Percentiles rank a stretch among this genome's conserved stretches.
These are phyloP conservation scores for Phytophthora cryptogea DNA, from an alignment of 352 stramenopile genomes.

Conservation along the genomic window DNA sequence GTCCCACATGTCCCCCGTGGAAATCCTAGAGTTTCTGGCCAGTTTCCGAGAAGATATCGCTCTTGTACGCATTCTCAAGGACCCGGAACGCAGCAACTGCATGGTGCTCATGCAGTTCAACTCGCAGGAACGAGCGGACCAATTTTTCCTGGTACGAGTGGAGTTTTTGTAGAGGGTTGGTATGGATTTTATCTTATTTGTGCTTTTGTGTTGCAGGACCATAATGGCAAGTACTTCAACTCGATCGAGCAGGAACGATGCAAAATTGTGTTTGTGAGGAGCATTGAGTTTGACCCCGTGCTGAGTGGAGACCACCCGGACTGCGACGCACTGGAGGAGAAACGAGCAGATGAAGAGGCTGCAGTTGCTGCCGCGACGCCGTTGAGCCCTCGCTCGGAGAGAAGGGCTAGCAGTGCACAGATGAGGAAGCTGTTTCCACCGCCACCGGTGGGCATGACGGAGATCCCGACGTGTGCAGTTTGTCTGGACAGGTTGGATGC, in stretches of 20 bases:
- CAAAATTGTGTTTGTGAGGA: slow-evolving; percentile 91
- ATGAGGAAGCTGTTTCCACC: slow-evolving; percentile 56
- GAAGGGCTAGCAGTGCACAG: slow-evolving; percentile 31
- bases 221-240: slow-evolving; percentile 92
- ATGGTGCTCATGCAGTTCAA: slow-evolving; percentile 88
- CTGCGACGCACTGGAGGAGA: slow-evolving; percentile 29
- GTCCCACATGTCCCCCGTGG: slow-evolving; percentile 83
- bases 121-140: slow-evolving; percentile 75
- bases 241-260: slow-evolving; percentile 91
- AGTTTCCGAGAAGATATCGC: slow-evolving; percentile 75
- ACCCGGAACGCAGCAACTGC: slow-evolving; percentile 81
- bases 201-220: slow-evolving; percentile 46
- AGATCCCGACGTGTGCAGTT: slow-evolving; percentile 91
- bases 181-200: slow-evolving; percentile 1
- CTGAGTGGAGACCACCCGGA: slow-evolving; percentile 25
- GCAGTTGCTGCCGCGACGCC: slow-evolving; percentile 2
- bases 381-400: slow-evolving; percentile 24
- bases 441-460: slow-evolving; percentile 78
- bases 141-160: slow-evolving; percentile 67
- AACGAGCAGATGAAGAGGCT: slow-evolving; percentile 21
- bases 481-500: slow-evolving; percentile 91
- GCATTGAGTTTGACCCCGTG: slow-evolving; percentile 83
- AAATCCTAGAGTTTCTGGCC: slow-evolving; percentile 84
- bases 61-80: slow-evolving; percentile 81
- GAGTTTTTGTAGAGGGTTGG: not conserved